Evolutionary conservation across 2,329 filamentous ascomycete genomes (phyloP).

Genomic region (Scedosporium boydii): DNA sequence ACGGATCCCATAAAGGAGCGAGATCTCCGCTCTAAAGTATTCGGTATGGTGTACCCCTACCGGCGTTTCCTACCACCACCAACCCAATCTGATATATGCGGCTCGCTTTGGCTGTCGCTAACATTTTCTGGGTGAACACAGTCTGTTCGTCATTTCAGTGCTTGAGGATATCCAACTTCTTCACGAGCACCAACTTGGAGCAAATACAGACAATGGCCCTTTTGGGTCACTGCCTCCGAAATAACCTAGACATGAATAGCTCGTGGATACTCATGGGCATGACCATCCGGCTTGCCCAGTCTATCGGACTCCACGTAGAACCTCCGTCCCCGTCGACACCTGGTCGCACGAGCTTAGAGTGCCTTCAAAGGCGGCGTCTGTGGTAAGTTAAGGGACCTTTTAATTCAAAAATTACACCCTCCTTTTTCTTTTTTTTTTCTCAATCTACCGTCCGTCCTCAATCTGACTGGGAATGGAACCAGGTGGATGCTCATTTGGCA

Average conservation of each 20-base stretch:
- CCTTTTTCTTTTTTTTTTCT: neutral
- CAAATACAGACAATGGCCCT: slow-evolving; percentile 4
- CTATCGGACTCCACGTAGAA: slow-evolving; percentile 3
- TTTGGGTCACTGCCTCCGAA: slow-evolving; percentile 2
- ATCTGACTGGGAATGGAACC: no score
- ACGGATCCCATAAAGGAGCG: slow-evolving; percentile 3
- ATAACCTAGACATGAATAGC: slow-evolving; percentile 5
- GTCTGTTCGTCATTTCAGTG: slow-evolving; percentile 3
- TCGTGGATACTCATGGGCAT: slow-evolving; percentile 3
- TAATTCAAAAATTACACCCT: neutral
- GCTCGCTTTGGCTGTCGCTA: neutral
- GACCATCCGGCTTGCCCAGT: slow-evolving; percentile 1
- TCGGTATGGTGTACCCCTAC: neutral
- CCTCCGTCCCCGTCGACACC: neutral
- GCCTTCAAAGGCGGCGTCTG: neutral
- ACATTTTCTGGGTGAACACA: neutral
- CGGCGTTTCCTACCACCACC: neutral
- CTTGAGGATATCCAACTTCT: slow-evolving; percentile 2
- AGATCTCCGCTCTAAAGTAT: slow-evolving; percentile 3
- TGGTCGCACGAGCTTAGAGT: neutral
- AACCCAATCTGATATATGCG: neutral
- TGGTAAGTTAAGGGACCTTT: neutral
- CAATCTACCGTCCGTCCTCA: neutral
- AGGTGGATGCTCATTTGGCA: slow-evolving; percentile 6
- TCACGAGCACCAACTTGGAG: neutral